Evolutionary conservation across 164 flowering plant genomes (phyloP).

Genomic region (Nelumbo lutea): DNA sequence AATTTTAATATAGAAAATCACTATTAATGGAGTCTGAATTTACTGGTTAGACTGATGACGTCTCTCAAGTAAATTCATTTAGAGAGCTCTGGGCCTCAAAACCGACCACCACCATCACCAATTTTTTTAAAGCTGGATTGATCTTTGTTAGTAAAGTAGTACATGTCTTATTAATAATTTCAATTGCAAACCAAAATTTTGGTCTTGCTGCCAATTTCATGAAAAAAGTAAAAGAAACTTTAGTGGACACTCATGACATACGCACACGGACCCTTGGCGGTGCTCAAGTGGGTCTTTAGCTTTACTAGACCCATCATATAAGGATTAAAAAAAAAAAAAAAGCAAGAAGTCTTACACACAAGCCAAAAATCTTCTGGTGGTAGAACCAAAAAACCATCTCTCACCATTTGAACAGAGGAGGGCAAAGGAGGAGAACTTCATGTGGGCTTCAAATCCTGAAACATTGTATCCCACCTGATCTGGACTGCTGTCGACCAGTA

Average conservation of each 20-base stretch:
- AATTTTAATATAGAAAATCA: no score
- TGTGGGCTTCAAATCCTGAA: slow-evolving; percentile 73
- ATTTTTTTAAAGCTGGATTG: no score
- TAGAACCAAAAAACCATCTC: slow-evolving; percentile 13
- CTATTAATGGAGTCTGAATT: no score
- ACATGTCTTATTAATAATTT: slow-evolving; percentile 4
- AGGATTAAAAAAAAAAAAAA: neutral
- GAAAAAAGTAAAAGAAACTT: neutral
- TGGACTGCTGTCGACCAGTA: slow-evolving; percentile 21
- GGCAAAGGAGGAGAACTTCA: slow-evolving; percentile 20
- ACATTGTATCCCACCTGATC: slow-evolving; percentile 57
- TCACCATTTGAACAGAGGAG: slow-evolving; percentile 11
- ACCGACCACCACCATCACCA: no score
- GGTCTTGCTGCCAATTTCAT: slow-evolving; percentile 17
- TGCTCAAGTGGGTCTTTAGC: slow-evolving; percentile 10
- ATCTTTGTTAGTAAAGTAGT: no score
- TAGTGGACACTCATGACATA: no score
- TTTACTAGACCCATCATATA: slow-evolving; percentile 27
- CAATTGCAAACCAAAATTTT: slow-evolving; percentile 1
- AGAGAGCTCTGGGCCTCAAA: neutral
- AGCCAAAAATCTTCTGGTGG: neutral
- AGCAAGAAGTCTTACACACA: neutral
- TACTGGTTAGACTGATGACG: neutral
- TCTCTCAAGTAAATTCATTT: neutral
- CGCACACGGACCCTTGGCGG: neutral